Base-by-base conservation (phyloP, 2,329 filamentous ascomycete genomes). In the Fusarium proliferatum region DNA sequence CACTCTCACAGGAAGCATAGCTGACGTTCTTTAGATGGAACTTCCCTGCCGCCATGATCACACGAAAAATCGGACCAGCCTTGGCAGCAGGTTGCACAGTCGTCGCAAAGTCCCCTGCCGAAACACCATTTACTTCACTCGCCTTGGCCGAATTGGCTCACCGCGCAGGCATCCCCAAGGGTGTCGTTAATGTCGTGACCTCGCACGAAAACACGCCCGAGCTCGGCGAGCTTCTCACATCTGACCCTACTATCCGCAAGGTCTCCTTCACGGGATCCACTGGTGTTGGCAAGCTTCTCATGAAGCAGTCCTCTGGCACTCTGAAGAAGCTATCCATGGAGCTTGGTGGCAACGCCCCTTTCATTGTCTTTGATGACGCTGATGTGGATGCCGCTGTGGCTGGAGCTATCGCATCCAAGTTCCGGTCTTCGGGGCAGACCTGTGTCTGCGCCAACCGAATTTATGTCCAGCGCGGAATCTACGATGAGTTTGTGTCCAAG, bases 291-390 rank as follows among this genome's bases (percentile, higher is more conserved):
- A 92, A 92, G 81, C 86, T 92, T 11, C 89, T 99, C 61, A 97
- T 98, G 95, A 93, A 93, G 85, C 95, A 98, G 83, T 92, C 93
- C 16, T 90, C 95, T 0, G 88, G 89, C 45, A 97, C 95, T 0
- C 85, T 98, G 76, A 98, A 98, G 88, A 89, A 91, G 75, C 81
- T 91, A 45, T 96, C 94, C 1, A 93, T 97, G 81, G 96, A 98
- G 81, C 92, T 98, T 3, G 96, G 96, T 61, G 96, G 96, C 53
- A 98, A 98, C 81, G 94, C 96, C 1, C 96, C 96, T 3, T 97
- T 98, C 81, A 98, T 98, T 75, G 94, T 98, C 39, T 98, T 98
- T 79, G 95, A 98, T 79, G 96, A 98, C 79, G 94, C 96, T 26
- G 94, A 98, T 80, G 85, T 98, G 26, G 95, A 98, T 67, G 85